Conservation (phyloP, 164 flowering plant genomes). For the Taxillus chinensis region DNA sequence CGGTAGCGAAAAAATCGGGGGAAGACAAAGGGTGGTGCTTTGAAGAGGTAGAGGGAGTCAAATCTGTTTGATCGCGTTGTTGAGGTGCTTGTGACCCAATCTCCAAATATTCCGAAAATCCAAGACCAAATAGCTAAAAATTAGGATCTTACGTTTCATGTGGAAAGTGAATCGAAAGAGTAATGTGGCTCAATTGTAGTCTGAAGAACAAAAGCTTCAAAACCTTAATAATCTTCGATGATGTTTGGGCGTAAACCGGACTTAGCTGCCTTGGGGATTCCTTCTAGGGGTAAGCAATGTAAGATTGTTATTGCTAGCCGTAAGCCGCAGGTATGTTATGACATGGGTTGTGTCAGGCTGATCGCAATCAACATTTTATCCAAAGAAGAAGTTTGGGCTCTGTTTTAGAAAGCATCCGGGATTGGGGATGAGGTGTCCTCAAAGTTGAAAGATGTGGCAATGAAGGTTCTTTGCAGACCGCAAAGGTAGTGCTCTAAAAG, state of each 20-base stretch:
- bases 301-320: slow-evolving; percentile 4
- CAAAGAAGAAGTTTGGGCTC: slow-evolving; percentile 1
- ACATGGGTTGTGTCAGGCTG: neutral
- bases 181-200: neutral
- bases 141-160: neutral
- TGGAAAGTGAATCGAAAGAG: neutral
- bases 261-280: slow-evolving; percentile 6
- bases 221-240: slow-evolving; percentile 11
- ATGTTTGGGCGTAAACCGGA: slow-evolving; percentile 9
- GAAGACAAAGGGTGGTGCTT: too few relatives aligned
- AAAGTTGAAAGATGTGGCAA: neutral
- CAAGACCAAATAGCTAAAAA: slow-evolving; percentile 4
- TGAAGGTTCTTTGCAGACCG: slow-evolving; percentile 4
- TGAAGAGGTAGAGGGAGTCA: neutral
- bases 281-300: neutral
- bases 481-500: too few relatives aligned
- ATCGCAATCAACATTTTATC: neutral
- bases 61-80: slow-evolving; percentile 6
- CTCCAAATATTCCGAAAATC: neutral
- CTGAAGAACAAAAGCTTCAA: slow-evolving; percentile 3
- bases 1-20: too few relatives aligned
- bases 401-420: slow-evolving; percentile 7
- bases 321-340: neutral
- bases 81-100: slow-evolving; percentile 5
- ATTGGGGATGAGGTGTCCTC: neutral